Percentiles rank a stretch among this genome's conserved stretches.
These are phyloP conservation scores for Umbelopsis vinacea DNA, from an alignment of 192 early-diverging fungal genomes.

Conservation along the genomic window DNA sequence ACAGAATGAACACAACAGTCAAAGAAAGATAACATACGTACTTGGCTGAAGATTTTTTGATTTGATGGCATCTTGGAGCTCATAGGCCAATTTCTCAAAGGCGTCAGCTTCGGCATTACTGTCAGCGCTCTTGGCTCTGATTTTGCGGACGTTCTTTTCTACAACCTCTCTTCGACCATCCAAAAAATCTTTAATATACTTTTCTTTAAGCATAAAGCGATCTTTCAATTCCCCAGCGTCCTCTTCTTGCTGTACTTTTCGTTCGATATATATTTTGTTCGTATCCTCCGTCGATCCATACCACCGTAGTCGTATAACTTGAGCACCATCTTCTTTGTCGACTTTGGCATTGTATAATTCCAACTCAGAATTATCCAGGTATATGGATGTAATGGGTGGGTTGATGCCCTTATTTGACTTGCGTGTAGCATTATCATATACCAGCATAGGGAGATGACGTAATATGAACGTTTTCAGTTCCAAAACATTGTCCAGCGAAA, in stretches of 20 bases:
- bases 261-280: constrained; percentile 24
- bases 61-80: constrained; percentile 68
- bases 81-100: constrained; percentile 68
- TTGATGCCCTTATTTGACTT: constrained; percentile 56
- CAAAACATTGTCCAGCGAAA: constrained; percentile 90
- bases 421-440: constrained; percentile 77
- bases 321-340: constrained; percentile 85
- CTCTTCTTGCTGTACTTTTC: constrained; percentile 48
- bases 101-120: constrained; percentile 74
- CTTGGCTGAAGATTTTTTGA: constrained; percentile 74
- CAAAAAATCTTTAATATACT: constrained; percentile 85
- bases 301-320: constrained; percentile 90
- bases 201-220: constrained; percentile 90
- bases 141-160: constrained; percentile 72
- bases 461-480: constrained; percentile 90
- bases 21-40: constrained; percentile 18
- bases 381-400: constrained; percentile 89
- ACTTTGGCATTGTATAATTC: constrained; percentile 88
- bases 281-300: constrained; percentile 63
- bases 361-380: constrained; percentile 89
- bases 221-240: constrained; percentile 90
- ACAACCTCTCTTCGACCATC: constrained; percentile 68
- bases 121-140: constrained; percentile 65
- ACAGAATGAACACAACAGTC: not conserved
- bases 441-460: constrained; percentile 84